Evolutionary conservation across 2,329 filamentous ascomycete genomes (phyloP), one percentile per base, ranked within the genome.

Genomic region (Tolypocladium pustulatum): DNA sequence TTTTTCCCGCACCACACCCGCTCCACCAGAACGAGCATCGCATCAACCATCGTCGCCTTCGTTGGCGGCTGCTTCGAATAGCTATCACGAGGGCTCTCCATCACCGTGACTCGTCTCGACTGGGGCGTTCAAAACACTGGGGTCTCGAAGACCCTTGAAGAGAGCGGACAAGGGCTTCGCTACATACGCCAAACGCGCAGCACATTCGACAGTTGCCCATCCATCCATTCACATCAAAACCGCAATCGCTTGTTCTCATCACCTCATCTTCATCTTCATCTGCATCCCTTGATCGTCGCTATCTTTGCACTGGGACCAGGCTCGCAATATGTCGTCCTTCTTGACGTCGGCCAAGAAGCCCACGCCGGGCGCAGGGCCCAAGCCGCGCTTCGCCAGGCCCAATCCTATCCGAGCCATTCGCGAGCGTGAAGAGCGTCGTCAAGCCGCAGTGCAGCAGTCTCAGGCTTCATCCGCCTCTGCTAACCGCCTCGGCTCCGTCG

Each of bases 371-470:
- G 59, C 57, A 61, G 64, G 58, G 57, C 62, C 65, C 61, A 75
- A 71, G 72, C 77, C 71, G 38, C 74, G 71, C 61, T 78, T 76
- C 59, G 71, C 71, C 62, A 67, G 76, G 51, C 68, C 78, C n/a
- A 80, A 79, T 58, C 72, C 77, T 25, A 72, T 77, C 60, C 77
- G 79, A 58, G 79, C 79, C 54, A 77, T 82, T 68, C 76, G 79
- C 57, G 79, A 82, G 64, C 76, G 77, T 43, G 75, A 78, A 63
- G 76, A 78, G 66, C 73, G 75, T 22, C 75, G 75, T 56, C 71
- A 74, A 60, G 66, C 68, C 7, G 63, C 68, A 5, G 65, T 68
- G 13, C 61, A 66, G 36, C 69, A 61, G 32, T 61, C 66, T 17
- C 64, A 67, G 20, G 67, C 72, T 3, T 66, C 71, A 8, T 66